A percentile compares a stretch with the other conserved stretches of the same genome.
Evolutionary conservation across 208 protist species (phyloP).

Genomic region (Leishmania braziliensis): DNA sequence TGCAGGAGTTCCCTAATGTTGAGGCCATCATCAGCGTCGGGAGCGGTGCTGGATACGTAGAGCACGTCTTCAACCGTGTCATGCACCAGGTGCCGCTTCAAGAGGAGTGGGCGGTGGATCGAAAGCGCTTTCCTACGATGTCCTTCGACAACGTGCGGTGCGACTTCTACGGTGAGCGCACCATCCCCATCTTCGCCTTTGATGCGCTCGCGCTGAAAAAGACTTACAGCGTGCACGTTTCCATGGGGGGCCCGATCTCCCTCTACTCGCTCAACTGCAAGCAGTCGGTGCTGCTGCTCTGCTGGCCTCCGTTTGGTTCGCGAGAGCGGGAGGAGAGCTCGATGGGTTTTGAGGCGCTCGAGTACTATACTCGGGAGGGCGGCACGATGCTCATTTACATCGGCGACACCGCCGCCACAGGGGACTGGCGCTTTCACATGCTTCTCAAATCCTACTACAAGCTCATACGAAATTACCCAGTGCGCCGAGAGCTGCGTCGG

Average conservation of each 20-base stretch:
- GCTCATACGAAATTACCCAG: constrained; percentile 78
- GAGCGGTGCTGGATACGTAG: constrained; percentile 84
- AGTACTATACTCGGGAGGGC: constrained; percentile 81
- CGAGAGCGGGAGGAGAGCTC: constrained; percentile 87
- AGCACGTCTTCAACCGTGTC: constrained; percentile 90
- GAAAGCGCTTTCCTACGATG: constrained; percentile 32
- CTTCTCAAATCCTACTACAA: constrained; percentile 84
- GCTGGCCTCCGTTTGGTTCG: constrained; percentile 90
- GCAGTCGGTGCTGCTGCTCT: constrained; percentile 78
- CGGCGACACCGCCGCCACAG: constrained; percentile 84
- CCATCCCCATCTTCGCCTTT: constrained; percentile 79
- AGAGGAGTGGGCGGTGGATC: constrained; percentile 41
- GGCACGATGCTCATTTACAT: constrained; percentile 86
- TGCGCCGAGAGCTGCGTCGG: constrained; percentile 83
- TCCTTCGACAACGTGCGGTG: constrained; percentile 77
- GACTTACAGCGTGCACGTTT: constrained; percentile 87
- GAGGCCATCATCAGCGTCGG: constrained; percentile 74
- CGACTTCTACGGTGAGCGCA: constrained; percentile 45
- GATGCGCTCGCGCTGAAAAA: constrained; percentile 72
- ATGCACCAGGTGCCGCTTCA: constrained; percentile 50
- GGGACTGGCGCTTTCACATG: constrained; percentile 91
- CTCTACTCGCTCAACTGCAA: constrained; percentile 76
- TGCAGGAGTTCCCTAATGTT: constrained; percentile 56
- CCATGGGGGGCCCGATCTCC: constrained; percentile 70
- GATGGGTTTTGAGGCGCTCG: constrained; percentile 90